Evolutionary conservation across 805 yeast species (phyloP).

Genomic region (Candida xyloterini): DNA sequence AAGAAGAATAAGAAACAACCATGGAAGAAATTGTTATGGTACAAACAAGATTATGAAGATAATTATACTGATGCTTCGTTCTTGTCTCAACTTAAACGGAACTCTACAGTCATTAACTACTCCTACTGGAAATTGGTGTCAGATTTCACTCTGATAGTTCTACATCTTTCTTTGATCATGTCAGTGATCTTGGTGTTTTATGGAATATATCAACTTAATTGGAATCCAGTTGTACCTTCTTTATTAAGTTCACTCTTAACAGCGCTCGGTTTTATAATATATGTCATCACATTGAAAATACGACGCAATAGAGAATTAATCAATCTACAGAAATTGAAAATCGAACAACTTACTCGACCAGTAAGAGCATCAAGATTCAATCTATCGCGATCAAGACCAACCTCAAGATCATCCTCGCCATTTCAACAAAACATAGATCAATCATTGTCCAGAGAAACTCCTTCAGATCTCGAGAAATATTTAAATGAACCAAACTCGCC

Average conservation of each 20-base stretch:
- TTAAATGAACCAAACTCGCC: constrained; percentile 29
- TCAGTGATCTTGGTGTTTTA: constrained; percentile 67
- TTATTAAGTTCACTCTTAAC: constrained; percentile 34
- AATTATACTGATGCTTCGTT: constrained; percentile 84
- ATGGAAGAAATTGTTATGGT: constrained; percentile 87
- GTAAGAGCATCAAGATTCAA: constrained; percentile 17
- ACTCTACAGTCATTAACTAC: constrained; percentile 69
- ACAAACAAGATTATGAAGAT: constrained; percentile 83
- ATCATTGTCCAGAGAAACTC: constrained; percentile 1
- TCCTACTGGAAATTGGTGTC: constrained; percentile 59
- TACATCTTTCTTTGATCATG: constrained; percentile 63
- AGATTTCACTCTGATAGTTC: constrained; percentile 67
- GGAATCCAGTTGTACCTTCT: constrained; percentile 50
- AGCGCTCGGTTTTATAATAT: constrained; percentile 35
- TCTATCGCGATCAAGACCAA: constrained; percentile 20
- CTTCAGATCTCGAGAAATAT: constrained; percentile 24
- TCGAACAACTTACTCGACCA: constrained; percentile 25
- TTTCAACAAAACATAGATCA: constrained; percentile 11
- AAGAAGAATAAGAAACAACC: constrained; percentile 29
- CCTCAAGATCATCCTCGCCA: constrained; percentile 25
- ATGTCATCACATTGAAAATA: constrained; percentile 28
- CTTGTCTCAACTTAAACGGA: constrained; percentile 73
- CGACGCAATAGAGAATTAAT: constrained; percentile 31
- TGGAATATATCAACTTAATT: constrained; percentile 48
- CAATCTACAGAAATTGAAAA: constrained; percentile 27